A percentile compares a stretch with the other conserved stretches of the same genome.
Conservation (phyloP, 768 basidiomycete species). For the Myochromella boudieri region DNA sequence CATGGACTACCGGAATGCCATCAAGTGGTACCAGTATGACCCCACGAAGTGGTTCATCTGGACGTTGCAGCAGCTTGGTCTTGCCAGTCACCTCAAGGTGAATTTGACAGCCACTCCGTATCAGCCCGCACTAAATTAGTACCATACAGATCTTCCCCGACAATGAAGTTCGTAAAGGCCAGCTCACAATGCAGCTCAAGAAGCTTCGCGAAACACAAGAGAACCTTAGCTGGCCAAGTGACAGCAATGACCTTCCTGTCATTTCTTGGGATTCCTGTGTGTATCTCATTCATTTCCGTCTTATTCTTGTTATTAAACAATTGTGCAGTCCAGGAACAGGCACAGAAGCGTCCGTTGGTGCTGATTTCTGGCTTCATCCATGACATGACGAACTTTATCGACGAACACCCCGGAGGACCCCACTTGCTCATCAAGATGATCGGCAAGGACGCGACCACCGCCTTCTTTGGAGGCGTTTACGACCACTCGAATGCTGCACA, state of each 20-base stretch:
- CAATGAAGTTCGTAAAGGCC: constrained; percentile 77
- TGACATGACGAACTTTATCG: constrained; percentile 79
- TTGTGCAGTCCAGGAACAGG: constrained; percentile 83
- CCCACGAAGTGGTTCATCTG: constrained; percentile 93
- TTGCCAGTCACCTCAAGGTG: constrained; percentile 71
- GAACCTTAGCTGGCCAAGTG: constrained; percentile 74
- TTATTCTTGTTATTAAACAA: not conserved
- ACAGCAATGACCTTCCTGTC: constrained; percentile 73
- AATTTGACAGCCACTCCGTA: not conserved
- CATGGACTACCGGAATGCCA: constrained; percentile 96
- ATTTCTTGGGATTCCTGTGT: constrained; percentile 86
- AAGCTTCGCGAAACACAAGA: constrained; percentile 80
- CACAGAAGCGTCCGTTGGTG: constrained; percentile 76
- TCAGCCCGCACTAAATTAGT: not conserved
- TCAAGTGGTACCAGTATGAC: constrained; percentile 93
- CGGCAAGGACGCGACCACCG: constrained; percentile 89
- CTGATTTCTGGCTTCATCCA: constrained; percentile 93
- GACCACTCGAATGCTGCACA: constrained; percentile 89
- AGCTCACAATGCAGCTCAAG: constrained; percentile 93
- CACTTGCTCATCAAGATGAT: constrained; percentile 82
- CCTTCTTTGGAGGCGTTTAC: constrained; percentile 92
- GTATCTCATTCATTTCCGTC: constrained; percentile 22
- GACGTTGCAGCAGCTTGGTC: constrained; percentile 55
- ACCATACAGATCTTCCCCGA: constrained; percentile 44
- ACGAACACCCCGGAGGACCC: constrained; percentile 90